Conservation (phyloP, 1,139 yeast genomes). For the Hemisphaericaspora subhashii region DNA sequence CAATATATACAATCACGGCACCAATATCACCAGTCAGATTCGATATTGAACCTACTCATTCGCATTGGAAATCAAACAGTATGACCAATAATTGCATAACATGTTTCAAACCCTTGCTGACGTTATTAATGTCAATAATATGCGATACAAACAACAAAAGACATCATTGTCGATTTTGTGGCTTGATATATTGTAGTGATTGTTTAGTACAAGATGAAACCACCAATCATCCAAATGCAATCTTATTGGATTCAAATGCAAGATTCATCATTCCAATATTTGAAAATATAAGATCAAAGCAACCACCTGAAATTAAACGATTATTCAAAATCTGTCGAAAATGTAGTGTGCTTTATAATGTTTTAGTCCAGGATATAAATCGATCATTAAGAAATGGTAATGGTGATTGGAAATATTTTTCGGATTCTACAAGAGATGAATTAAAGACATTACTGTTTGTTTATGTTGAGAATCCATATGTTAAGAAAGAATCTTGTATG, state of each 20-base stretch:
- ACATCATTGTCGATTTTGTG: conserved; percentile 50
- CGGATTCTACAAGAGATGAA: conserved; percentile 4
- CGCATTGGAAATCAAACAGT: conserved; percentile 45
- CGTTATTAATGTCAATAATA: conserved; percentile 19
- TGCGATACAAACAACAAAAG: conserved; percentile 17
- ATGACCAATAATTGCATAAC: conserved; percentile 42
- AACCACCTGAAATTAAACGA: conserved; percentile 18
- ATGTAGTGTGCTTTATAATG: conserved; percentile 36
- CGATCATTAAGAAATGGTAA: conserved; percentile 3
- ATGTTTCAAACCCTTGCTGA: conserved; percentile 39
- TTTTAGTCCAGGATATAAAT: conserved; percentile 30
- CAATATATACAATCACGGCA: conserved; percentile 5
- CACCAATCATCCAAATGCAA: conserved; percentile 17
- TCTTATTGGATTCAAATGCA: conserved; percentile 35
- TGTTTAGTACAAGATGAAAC: conserved; percentile 27
- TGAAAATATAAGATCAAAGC: conserved; percentile 18
- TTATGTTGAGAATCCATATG: conserved; percentile 41
- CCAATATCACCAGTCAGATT: conserved; percentile 4
- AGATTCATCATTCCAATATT: conserved; percentile 40
- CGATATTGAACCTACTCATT: conserved; percentile 35
- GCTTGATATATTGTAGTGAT: conserved; percentile 36
- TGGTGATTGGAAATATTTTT: conserved; percentile 3
- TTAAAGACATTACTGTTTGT: conserved; percentile 26
- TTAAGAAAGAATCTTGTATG: conserved; percentile 13
- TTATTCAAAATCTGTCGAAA: conserved; percentile 38